phyloP scores from a whole-genome alignment of 805 yeast genomes.

The Kuraishia capsulata region DNA sequence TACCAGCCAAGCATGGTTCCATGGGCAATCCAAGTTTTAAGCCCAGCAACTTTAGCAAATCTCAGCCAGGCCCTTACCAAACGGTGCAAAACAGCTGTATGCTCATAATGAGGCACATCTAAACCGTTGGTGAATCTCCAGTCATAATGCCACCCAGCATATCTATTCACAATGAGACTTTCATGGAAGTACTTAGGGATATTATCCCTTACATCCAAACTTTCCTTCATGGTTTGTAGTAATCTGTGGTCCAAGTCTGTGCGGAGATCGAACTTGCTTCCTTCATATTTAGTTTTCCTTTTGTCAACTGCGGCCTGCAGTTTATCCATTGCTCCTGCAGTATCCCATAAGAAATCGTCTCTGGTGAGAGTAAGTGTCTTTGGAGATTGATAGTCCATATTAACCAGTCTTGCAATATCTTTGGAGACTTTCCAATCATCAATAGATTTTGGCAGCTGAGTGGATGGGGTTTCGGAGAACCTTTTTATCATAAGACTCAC shows the following conservation, averaged over 20 bases:
- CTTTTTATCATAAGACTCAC: not conserved
- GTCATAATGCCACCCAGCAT: slow-evolving; percentile 41
- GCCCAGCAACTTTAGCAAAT: slow-evolving; percentile 33
- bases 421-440: slow-evolving; percentile 7
- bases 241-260: slow-evolving; percentile 11
- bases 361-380: slow-evolving; percentile 7
- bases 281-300: not conserved
- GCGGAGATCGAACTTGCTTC: slow-evolving; percentile 1
- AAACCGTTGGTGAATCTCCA: slow-evolving; percentile 41
- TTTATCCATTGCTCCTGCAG: slow-evolving; percentile 9
- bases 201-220: not conserved
- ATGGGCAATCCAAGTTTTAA: slow-evolving; percentile 56
- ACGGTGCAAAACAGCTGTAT: slow-evolving; percentile 32
- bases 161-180: slow-evolving; percentile 24
- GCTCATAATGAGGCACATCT: slow-evolving; percentile 28
- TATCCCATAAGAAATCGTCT: slow-evolving; percentile 17
- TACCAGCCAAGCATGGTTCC: slow-evolving; percentile 58
- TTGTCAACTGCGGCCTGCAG: slow-evolving; percentile 6
- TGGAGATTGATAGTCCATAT: slow-evolving; percentile 6
- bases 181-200: slow-evolving; percentile 27
- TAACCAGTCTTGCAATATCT: slow-evolving; percentile 8
- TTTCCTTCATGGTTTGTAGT: slow-evolving; percentile 9
- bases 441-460: not conserved
- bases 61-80: slow-evolving; percentile 42
- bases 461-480: not conserved